These are phyloP conservation scores for Pythium folliculosum DNA, from an alignment of 352 stramenopile species.

Conservation along the genomic window DNA sequence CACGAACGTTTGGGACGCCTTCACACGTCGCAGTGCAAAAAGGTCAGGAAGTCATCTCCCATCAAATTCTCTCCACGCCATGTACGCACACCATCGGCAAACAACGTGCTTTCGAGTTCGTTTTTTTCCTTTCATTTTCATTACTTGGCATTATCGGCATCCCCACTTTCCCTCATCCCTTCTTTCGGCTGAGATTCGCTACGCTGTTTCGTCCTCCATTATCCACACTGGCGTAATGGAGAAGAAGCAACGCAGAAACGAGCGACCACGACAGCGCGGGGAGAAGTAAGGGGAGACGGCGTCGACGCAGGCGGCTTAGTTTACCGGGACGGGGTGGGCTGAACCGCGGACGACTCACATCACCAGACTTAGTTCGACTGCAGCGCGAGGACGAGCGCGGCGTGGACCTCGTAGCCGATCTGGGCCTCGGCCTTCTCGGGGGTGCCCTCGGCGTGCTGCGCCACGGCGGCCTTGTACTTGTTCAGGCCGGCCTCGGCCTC, in stretches of 20 bases:
- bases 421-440: conserved; percentile 93
- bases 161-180: not conserved
- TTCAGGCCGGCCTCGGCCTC: conserved; percentile 89
- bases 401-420: conserved; percentile 96
- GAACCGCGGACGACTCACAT: not conserved
- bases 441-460: conserved; percentile 80
- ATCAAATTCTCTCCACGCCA: not conserved
- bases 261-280: not conserved
- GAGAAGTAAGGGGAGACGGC: not conserved
- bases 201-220: not conserved
- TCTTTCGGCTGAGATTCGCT: conserved; percentile 4
- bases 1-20: not conserved
- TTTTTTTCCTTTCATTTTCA: conserved; percentile 21
- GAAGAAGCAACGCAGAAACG: not conserved
- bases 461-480: conserved; percentile 89
- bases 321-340: not conserved
- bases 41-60: not conserved
- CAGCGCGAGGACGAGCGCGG: conserved; percentile 91
- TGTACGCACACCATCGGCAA: not conserved
- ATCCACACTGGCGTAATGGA: conserved; percentile 19
- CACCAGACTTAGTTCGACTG: conserved; percentile 51
- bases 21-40: too few relatives aligned
- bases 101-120: too few relatives aligned
- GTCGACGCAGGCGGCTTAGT: not conserved
- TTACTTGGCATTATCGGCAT: conserved; percentile 23